Conservation (phyloP, 2,329 filamentous ascomycete genomes). For the Blastomyces silverae region DNA sequence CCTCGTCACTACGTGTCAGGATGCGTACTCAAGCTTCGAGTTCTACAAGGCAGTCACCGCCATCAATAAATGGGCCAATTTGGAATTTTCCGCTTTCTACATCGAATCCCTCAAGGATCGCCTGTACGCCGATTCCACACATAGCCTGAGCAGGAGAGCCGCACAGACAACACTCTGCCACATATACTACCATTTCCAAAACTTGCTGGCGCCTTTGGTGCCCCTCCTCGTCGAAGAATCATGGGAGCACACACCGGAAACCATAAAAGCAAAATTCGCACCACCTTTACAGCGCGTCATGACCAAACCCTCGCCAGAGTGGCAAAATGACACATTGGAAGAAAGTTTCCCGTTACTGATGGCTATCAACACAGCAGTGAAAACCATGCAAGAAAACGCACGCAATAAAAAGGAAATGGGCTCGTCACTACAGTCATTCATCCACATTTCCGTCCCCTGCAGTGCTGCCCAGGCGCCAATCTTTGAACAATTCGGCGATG, state of each 20-base stretch:
- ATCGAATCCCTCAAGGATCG: conserved; percentile 88
- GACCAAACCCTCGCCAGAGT: conserved; percentile 29
- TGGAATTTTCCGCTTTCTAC: conserved; percentile 86
- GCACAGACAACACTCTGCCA: conserved; percentile 53
- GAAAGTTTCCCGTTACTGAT: conserved; percentile 37
- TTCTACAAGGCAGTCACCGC: conserved; percentile 70
- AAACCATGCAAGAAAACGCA: conserved; percentile 66
- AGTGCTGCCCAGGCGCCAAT: conserved; percentile 21
- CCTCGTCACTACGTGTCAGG: conserved; percentile 58
- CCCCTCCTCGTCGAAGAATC: conserved; percentile 82
- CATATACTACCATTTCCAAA: conserved; percentile 65
- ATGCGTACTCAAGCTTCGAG: conserved; percentile 63
- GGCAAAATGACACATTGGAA: conserved; percentile 46
- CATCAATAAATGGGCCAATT: conserved; percentile 74
- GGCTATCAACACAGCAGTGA: conserved; percentile 59
- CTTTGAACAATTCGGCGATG: conserved; percentile 34
- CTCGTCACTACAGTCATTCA: conserved; percentile 70
- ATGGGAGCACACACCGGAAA: conserved; percentile 67
- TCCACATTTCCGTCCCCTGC: conserved; percentile 41
- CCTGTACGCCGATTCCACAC: conserved; percentile 72
- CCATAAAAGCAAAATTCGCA: conserved; percentile 49
- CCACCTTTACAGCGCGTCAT: conserved; percentile 42
- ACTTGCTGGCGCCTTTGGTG: conserved; percentile 73
- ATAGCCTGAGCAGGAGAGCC: conserved; percentile 53
- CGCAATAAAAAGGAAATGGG: conserved; percentile 66